Evolutionary conservation across 257 asterid species (phyloP), one percentile per base, ranked within the genome.

Genomic region (Salvia miltiorrhiza): DNA sequence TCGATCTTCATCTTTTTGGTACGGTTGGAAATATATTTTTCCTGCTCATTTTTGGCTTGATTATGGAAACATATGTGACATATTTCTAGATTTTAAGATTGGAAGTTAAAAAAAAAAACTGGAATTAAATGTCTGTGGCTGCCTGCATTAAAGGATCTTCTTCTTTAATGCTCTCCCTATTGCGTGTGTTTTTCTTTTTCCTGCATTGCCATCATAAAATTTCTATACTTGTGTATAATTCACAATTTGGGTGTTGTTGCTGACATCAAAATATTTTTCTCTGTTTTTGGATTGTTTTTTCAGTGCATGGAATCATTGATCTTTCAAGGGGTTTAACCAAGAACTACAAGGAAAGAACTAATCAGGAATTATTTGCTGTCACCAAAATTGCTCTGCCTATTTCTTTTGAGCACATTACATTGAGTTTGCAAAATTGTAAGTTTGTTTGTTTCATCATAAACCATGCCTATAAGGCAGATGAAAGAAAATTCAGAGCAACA

Each of bases 391-490:
- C 77, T 24, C 57, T 58, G 45, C 40, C 57, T 54, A 53, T 16
- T 43, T n/a, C 2, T 12, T 9, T 43, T 43, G 26, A 62, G 62
- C 61, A 43, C 32, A 53, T 47, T 39, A 43, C 66, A 55, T 52
- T 65, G 63, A 60, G 72, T 63, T 43, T 64, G 8, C 43, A 37
- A 26, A 40, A 58, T 19, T 53, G 56, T 35, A n/a, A n/a, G n/a
- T 16, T 11, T 37, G 43, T 47, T 17, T 52, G 74, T 14, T 65
- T 37, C 65, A 70, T 41, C 57, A 56, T 45, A 80, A 43, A 72
- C 63, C 90, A 93, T 93, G 97, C 95, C 99, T 66, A 63, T 85
- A 57, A 87, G 96, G 93, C 92, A 87, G 69, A 83, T 88, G 90
- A 94, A 79, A 71, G 97, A 89, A 74, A 79, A 72, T 73, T 60